Evolutionary conservation across 2,329 filamentous ascomycete species (phyloP), one percentile per base, ranked within the genome.

Genomic region (Rhinocladiella mackenziei): DNA sequence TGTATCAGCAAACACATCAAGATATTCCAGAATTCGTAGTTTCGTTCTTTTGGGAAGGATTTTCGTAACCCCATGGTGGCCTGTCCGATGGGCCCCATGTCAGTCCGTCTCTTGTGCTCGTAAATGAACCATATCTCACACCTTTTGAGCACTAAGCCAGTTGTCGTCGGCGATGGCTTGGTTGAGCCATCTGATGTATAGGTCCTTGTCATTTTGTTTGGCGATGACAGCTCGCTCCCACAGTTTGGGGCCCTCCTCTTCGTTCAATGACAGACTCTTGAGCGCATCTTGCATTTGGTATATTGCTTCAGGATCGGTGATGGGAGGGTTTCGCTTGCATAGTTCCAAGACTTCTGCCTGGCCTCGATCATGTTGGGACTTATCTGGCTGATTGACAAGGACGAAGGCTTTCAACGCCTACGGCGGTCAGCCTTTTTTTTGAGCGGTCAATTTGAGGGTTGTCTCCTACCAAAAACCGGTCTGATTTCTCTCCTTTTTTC

Each of bases 401-500:
- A 57, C 55, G n/a, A 50, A 51, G 11, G 55, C 56, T 55, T 55
- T 56, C 20, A 56, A 40, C 13, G 53, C 51, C 56, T 58, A 23
- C 31, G 13, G 30, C 10, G 9, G 42, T 47, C 39, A 48, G 45
- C 9, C 13, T 4, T n/a, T n/a, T n/a, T n/a, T n/a, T 25, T n/a
- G 11, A 25, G 35, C 23, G 28, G 2, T 13, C 9, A 39, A 13
- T 13, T 23, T 8, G 22, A n/a, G 17, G 15, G 28, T 13, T 15
- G 5, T 18, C 26, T 17, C 41, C 7, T 37, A 61, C 58, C 49
- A 57, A 48, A 38, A 61, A 56, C 45, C 46, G 46, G 29, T 59
- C 57, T 3, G 66, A 68, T 43, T 69, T 62, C 52, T 73, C 69
- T 23, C 69, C 69, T 55, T 81, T 81, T 62, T 80, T 76, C 53